phyloP scores from a whole-genome alignment of 768 basidiomycete genomes.

The Suillus paluster region DNA sequence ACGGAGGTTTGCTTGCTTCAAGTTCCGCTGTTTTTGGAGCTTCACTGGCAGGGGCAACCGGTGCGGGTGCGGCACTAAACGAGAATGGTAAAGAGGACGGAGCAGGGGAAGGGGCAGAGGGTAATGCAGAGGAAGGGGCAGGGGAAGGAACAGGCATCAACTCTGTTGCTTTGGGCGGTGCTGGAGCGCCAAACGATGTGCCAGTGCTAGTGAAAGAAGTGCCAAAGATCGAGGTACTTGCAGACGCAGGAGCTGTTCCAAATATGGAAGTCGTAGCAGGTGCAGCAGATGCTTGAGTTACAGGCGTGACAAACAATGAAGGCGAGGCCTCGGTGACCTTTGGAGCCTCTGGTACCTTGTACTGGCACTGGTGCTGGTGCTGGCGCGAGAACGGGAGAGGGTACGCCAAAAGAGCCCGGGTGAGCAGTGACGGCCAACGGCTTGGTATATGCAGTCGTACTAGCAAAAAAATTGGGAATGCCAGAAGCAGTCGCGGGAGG shows the following conservation, averaged over 20 bases:
- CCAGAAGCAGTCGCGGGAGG: conserved; percentile 22
- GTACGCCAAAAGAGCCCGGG: conserved; percentile 24
- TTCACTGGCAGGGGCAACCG: conserved; percentile 13
- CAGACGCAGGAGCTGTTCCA: conserved; percentile 6
- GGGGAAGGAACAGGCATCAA: conserved; percentile 19
- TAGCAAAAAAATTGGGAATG: conserved; percentile 70
- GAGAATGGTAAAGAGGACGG: conserved; percentile 28
- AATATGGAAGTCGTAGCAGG: conserved; percentile 12
- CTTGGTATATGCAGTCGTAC: conserved; percentile 51
- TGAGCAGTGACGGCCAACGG: conserved; percentile 24
- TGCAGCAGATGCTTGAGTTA: conserved; percentile 3
- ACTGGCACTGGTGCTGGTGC: conserved; percentile 13
- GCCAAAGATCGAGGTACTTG: conserved; percentile 16
- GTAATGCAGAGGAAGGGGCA: conserved; percentile 9
- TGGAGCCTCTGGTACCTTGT: conserved; percentile 4
- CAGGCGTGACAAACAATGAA: conserved; percentile 17
- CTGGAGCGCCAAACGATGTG: conserved; percentile 15
- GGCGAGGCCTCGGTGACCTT: conserved; percentile 15
- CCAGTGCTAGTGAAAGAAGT: conserved; percentile 13
- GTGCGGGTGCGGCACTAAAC: conserved; percentile 29
- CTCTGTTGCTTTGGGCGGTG: conserved; percentile 10
- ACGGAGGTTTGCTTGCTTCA: conserved; percentile 6
- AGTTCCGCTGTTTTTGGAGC: conserved; percentile 17
- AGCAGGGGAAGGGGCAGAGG: conserved; percentile 9
- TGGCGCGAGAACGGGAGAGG: conserved; percentile 25